These are phyloP conservation scores for Dillenia turbinata DNA, from an alignment of 164 flowering plant species.

Conservation along the genomic window DNA sequence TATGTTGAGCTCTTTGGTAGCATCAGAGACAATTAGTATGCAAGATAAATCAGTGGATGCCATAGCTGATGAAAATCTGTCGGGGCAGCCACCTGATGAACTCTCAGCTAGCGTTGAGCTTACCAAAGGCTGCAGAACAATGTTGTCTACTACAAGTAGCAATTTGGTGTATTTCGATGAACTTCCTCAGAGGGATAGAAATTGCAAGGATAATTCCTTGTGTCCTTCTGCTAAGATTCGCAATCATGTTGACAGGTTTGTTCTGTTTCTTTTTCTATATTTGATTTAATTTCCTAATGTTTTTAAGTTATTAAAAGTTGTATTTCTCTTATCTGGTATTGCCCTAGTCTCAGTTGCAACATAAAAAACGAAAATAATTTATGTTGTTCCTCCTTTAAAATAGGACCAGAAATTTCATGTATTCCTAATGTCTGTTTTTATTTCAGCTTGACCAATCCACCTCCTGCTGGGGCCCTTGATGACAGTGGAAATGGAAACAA, in stretches of 20 bases:
- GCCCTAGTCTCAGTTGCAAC: not conserved
- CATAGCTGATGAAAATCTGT: slow-evolving; percentile 6
- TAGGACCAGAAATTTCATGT: no score
- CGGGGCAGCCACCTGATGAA: slow-evolving; percentile 17
- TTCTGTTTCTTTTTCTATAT: not conserved
- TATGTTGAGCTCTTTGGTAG: not conserved
- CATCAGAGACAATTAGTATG: slow-evolving; percentile 9
- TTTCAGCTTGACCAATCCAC: slow-evolving; percentile 22
- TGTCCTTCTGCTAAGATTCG: slow-evolving; percentile 12
- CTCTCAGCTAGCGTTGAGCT: slow-evolving; percentile 11
- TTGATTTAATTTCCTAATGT: no score
- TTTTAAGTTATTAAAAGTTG: not conserved
- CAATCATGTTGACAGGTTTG: slow-evolving; percentile 20
- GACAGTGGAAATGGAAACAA: slow-evolving; percentile 7
- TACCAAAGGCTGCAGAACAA: slow-evolving; percentile 1
- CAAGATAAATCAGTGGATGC: slow-evolving; percentile 16
- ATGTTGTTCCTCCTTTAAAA: no score
- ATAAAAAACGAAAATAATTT: no score
- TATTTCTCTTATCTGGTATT: slow-evolving; percentile 1
- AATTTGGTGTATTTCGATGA: slow-evolving; percentile 13
- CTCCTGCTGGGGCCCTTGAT: slow-evolving; percentile 16
- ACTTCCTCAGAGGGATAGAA: slow-evolving; percentile 9
- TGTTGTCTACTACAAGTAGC: not conserved
- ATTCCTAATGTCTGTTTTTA: not conserved
- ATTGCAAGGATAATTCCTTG: slow-evolving; percentile 12